These are phyloP conservation scores for Sequoia sempervirens DNA, from an alignment of 75 land plant genomes.

Conservation along the genomic window DNA sequence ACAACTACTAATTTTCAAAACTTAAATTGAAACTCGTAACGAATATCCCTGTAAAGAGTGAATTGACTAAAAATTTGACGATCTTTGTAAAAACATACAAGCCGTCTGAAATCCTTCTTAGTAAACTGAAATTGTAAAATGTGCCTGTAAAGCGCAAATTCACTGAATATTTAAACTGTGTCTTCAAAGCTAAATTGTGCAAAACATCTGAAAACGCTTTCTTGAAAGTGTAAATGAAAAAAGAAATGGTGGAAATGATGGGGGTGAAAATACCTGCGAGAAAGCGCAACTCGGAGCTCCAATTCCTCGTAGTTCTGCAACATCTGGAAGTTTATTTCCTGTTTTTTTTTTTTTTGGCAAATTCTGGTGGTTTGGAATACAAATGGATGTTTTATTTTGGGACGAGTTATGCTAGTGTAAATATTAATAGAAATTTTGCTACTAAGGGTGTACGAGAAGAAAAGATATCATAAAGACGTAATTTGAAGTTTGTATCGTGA, in stretches of 20 bases:
- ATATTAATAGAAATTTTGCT: too few species aligned
- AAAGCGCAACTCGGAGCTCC: conserved; percentile 16
- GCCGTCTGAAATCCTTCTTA: too few species aligned
- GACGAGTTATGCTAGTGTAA: too few species aligned
- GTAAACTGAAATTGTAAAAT: too few species aligned
- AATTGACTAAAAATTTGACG: neutral
- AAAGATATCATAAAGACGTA: too few species aligned
- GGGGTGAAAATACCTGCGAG: conserved; percentile 14
- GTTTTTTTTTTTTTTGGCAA: neutral
- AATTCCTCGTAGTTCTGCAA: conserved; percentile 11
- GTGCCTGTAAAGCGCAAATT: too few species aligned
- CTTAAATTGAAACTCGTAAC: neutral
- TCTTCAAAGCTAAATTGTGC: too few species aligned
- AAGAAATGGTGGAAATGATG: neutral
- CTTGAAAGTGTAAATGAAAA: neutral
- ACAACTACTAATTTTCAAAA: neutral
- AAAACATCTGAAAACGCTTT: too few species aligned
- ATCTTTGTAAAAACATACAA: neutral
- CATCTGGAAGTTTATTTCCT: neutral
- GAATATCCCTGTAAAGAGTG: neutral
- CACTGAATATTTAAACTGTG: too few species aligned
- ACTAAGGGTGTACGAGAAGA: too few species aligned
- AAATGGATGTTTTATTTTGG: too few species aligned
- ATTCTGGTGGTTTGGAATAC: neutral
- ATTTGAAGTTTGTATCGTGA: too few species aligned